Conservation (phyloP, 2,329 filamentous ascomycete species). For the Pyrenophora seminiperda region DNA sequence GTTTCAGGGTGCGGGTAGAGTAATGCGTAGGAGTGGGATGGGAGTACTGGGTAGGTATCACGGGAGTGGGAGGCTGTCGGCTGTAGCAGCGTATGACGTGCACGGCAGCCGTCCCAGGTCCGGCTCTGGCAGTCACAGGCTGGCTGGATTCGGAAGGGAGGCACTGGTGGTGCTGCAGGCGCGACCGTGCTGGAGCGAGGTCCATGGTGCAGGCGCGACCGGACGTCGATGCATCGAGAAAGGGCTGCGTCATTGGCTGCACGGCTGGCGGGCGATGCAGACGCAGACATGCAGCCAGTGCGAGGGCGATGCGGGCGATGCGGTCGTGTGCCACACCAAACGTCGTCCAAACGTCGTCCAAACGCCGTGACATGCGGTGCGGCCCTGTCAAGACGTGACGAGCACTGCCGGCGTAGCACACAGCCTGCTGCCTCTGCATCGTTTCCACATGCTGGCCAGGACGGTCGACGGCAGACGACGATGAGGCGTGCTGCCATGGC, state of each 20-base stretch:
- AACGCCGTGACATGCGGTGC: too few species aligned
- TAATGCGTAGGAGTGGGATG: background rate
- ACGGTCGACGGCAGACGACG: background rate
- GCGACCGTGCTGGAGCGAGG: background rate
- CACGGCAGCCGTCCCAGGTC: background rate
- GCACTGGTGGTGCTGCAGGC: conserved; percentile 3
- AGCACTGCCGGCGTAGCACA: background rate
- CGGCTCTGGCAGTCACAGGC: conserved; percentile 8
- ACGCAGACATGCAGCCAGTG: background rate
- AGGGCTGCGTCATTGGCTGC: conserved; percentile 23
- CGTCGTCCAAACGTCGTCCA: background rate
- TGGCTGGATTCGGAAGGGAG: conserved; percentile 16
- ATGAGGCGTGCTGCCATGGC: too few species aligned
- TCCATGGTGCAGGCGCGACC: background rate
- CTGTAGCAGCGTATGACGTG: conserved; percentile 17
- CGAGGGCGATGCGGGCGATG: background rate
- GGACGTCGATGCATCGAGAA: conserved; percentile 9
- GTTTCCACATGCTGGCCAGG: conserved; percentile 9
- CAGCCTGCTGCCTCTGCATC: background rate
- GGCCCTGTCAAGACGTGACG: too few species aligned
- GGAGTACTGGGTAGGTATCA: conserved; percentile 19
- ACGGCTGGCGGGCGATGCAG: background rate
- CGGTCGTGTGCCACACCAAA: background rate
- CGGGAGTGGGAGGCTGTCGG: too few species aligned
- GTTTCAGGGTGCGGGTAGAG: background rate